Evolutionary conservation across 2,329 filamentous ascomycete genomes (phyloP).

Genomic region (Trichoderma hamatum): DNA sequence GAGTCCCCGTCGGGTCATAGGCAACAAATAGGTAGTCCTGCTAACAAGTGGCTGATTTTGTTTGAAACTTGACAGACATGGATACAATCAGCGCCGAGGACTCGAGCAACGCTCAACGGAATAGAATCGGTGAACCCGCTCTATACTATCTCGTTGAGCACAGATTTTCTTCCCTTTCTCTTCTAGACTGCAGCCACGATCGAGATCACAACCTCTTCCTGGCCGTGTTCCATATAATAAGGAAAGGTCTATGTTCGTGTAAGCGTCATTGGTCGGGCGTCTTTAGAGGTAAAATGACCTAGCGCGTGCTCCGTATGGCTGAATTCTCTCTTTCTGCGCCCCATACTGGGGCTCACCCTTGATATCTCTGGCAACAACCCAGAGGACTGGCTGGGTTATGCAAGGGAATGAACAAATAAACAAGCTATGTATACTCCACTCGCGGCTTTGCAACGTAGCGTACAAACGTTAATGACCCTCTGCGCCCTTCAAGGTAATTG

Average conservation of each 20-base stretch:
- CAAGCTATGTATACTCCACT: neutral
- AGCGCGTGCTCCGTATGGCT: neutral
- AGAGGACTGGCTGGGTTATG: neutral
- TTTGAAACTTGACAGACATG: neutral
- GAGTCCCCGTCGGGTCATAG: neutral
- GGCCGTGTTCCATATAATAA: neutral
- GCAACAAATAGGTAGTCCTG: neutral
- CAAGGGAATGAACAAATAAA: neutral
- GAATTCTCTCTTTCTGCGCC: neutral
- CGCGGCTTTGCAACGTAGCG: neutral
- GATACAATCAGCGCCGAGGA: neutral
- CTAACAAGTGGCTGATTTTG: neutral
- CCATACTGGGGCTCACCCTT: neutral
- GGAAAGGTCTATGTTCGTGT: neutral
- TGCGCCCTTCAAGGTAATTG: neutral
- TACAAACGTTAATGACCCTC: neutral
- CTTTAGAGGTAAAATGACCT: neutral
- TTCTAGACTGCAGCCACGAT: neutral
- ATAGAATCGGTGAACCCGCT: neutral
- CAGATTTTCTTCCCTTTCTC: neutral
- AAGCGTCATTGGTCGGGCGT: slow-evolving; percentile 6
- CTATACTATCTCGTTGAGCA: neutral
- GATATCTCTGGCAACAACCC: neutral
- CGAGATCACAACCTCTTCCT: neutral
- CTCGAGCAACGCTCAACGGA: neutral